Base-by-base conservation (phyloP, 441 rosid species). In the Gossypium gossypioides region DNA sequence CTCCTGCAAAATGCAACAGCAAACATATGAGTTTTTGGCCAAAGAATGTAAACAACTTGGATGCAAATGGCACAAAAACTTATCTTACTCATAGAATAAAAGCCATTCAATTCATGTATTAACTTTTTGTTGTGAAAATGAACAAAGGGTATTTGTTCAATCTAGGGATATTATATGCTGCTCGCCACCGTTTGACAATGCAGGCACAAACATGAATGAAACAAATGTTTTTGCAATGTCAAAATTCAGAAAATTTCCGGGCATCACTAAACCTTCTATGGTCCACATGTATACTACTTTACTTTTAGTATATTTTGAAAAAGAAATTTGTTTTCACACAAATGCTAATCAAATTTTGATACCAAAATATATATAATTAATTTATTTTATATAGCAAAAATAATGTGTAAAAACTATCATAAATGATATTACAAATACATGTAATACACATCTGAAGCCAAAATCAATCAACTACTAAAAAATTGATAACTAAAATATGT, bases 1-100 rank as follows among this genome's bases (percentile, higher is more conserved):
- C 54, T 81, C 91, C 94, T 89, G 87, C 72, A 79, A 40, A 78
- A 75, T 70, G 27, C 21, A 71, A 48, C 24, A 64, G 76, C 55
- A 81, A 61, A 58, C 15, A 81, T 51, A 37, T n/a, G n/a, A 68
- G 37, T 54, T 16, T 63, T 54, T 54, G 68, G 66, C 32, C 72
- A 0, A 15, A 50, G 24, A 48, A 48, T 15, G 27, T 69, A 15
- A 64, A 32, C 32, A 13, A 37, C 4, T 16, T 34, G 60, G 51
- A 6, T 67, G 6, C 16, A 24, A 57, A 63, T 16, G 59, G 21
- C 50, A 52, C 16, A 72, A 3, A 37, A 13, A 72, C 29, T 24
- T 24, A 21, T 74, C 50, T 24, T 12, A 8, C 19, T 44, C 44
- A 56, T 29, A 16, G 22, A 7, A 7, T 12, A 57, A 12, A 58